Evolutionary conservation across 345 rosid species (phyloP), one percentile per base, ranked within the genome.

Genomic region (Camelina laxa): DNA sequence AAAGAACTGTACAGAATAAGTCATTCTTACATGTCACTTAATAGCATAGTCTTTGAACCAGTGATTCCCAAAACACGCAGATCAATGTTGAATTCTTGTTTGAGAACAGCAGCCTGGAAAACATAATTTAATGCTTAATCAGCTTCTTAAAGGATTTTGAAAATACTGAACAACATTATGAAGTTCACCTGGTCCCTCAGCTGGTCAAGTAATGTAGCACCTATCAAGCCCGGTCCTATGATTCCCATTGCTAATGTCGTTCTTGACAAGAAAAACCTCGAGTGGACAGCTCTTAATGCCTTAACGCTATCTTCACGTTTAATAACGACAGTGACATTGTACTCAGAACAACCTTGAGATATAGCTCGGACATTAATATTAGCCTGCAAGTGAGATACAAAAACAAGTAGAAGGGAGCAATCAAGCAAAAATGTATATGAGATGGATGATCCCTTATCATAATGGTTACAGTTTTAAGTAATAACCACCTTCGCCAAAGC

Each of bases 271-370:
- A 85, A 96, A 83, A 92, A 96, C 85, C 97, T 89, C 15, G 99
- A 96, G 82, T 96, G 99, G 51, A 88, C 99, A 80, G 99, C 97
- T 85, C 89, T 83, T 69, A 96, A 76, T 45, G 99, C 98, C 89
- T 87, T 88, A 53, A 96, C 81, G 55, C 99, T 91, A 78, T 96
- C 99, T 82, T 91, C 98, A 31, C 91, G 89, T 84, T 85, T 89
- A 53, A 96, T 60, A 17, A 92, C 99, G 6, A 84, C 98, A 4
- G 99, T 96, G 59, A 96, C 82, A 64, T 96, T 96, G 80, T 91
- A 96, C 83, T 96, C 99, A 2, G 99, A 96, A 80, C 98, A 96
- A 59, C 99, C 99, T 89, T 96, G 99, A 77, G 99, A 95, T 82
- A 96, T 91, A 47, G 97, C 98, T 19, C 98, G 98, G 66, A 92